Base-by-base conservation (phyloP, 257 asterid genomes). In the Eustoma russellianum region DNA sequence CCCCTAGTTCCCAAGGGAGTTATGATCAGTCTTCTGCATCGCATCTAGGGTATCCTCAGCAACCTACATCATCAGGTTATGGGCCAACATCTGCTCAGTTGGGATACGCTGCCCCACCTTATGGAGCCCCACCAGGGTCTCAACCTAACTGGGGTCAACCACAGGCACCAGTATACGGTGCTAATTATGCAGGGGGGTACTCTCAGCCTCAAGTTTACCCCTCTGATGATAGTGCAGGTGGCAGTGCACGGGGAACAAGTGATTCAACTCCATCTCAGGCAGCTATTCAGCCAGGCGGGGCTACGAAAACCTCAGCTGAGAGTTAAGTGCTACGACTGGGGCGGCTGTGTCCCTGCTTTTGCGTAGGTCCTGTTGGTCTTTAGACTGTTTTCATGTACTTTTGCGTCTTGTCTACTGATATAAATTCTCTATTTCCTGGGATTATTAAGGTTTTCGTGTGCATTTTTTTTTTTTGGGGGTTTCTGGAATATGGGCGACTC, bases 141-240 rank as follows among this genome's bases (percentile, higher is more conserved):
- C 81, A 71, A 46, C 60, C 74, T 9, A 55, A 63, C 35, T 80
- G 75, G 28, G 79, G 76, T 16, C 92, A 83, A 44, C 77, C 64
- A 54, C 87, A 74, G 68, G 60, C 81, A 7, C 57, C 70, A 1
- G 12, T 63, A 1, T 66, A 77, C 46, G 28, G 49, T 33, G 52
- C 70, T 60, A 59, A 67, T 30, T 80, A 80, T 57, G 71, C 78
- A 43, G 81, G 73, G 38, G 84, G 77, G 43, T 77, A 81, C 65
- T 43, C 94, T 33, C 85, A 77, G 74, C 79, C 83, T 49, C 73
- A 78, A 19, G 74, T 72, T 6, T 81, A 83, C 58, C 49, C 93
- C 17, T 40, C 79, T 48, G 93, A 79, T 66, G 82, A 70, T 9
- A 61, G 64, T 44, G 34, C 69, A 9, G 63, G 67, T 66, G 82